Base-by-base conservation (phyloP, 495 filamentous ascomycete species). In the Aspergillus conjunctus region DNA sequence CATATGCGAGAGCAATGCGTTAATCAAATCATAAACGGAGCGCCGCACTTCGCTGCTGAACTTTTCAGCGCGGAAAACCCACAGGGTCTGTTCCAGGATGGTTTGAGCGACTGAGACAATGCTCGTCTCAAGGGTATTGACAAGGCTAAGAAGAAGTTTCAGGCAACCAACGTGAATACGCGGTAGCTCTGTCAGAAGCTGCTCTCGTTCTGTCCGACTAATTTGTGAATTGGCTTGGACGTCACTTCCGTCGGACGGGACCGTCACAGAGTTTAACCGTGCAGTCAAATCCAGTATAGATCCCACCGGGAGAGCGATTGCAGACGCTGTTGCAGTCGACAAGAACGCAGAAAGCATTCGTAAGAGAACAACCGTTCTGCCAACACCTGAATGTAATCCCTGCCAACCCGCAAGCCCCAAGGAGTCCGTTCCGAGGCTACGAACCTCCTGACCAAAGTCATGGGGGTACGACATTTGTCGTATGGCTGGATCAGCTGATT, bases 171-270 rank as follows among this genome's bases (percentile, higher is more conserved):
- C 70, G 63, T 97, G 91, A 61, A 96, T 84, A 21, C 82, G 79
- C 30, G 92, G 91, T 7, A 96, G 74, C 33, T 85, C 80, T 22
- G 78, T 72, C 80, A 86, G 91, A 11, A 97, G 77, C 45, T 81
- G 80, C 61, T 93, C 90, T 60, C 87, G 84, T 71, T 97, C 92
- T 48, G 91, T 90, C 50, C 87, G 83, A 37, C 85, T 77, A 61
- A 95, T 85, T 66, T 89, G 85, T 20, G 82, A 76, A 56, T 91
- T 91, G 54, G 84, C 73, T 41, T 81, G 77, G 12, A 81, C 56
- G 55, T 71, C 72, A 4, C 71, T 75, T 32, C 62, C 68, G 12
- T 74, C 66, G 14, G 77, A 67, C 7, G 88, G 87, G 0, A 84
- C 78, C 20, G 81, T 83, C 20, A 92, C 75, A 37, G 88, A 88